Evolutionary conservation across 2,329 filamentous ascomycete species (phyloP).

Genomic region (Alternaria novae-zelandiae): DNA sequence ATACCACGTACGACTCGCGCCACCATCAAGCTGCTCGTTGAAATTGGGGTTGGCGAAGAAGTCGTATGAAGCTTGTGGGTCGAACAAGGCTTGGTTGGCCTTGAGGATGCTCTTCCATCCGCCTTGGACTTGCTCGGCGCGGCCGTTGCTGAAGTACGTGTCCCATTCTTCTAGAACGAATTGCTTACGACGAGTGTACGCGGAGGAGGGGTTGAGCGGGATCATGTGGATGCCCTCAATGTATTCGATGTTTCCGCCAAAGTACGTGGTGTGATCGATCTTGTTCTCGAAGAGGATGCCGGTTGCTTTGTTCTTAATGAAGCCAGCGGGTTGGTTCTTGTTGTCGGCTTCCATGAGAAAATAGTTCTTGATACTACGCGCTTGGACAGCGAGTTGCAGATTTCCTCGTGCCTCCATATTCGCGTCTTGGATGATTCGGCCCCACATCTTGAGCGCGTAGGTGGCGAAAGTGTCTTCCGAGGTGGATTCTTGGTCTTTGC

Average conservation of each 20-base stretch:
- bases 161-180: constrained; percentile 77
- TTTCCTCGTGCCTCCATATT: constrained; percentile 83
- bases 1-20: constrained; percentile 62
- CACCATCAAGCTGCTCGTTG: constrained; percentile 77
- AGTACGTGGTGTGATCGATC: constrained; percentile 88
- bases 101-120: constrained; percentile 89
- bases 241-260: constrained; percentile 71
- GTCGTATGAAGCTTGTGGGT: constrained; percentile 71
- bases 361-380: constrained; percentile 77
- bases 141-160: constrained; percentile 74
- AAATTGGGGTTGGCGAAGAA: constrained; percentile 77
- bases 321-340: constrained; percentile 73
- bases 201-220: constrained; percentile 73
- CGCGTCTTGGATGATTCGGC: constrained; percentile 72
- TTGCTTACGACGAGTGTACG: constrained; percentile 69
- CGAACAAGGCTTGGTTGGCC: constrained; percentile 79
- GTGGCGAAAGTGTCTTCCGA: constrained; percentile 91
- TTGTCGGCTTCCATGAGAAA: constrained; percentile 82
- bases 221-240: constrained; percentile 85
- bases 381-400: constrained; percentile 80
- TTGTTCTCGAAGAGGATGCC: constrained; percentile 93
- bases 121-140: constrained; percentile 69
- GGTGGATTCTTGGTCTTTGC: constrained; percentile 88
- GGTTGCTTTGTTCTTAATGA: constrained; percentile 80
- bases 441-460: constrained; percentile 96